These are phyloP conservation scores for Aureobasidium leucospermi DNA, from an alignment of 2,329 filamentous ascomycete genomes.

Conservation along the genomic window DNA sequence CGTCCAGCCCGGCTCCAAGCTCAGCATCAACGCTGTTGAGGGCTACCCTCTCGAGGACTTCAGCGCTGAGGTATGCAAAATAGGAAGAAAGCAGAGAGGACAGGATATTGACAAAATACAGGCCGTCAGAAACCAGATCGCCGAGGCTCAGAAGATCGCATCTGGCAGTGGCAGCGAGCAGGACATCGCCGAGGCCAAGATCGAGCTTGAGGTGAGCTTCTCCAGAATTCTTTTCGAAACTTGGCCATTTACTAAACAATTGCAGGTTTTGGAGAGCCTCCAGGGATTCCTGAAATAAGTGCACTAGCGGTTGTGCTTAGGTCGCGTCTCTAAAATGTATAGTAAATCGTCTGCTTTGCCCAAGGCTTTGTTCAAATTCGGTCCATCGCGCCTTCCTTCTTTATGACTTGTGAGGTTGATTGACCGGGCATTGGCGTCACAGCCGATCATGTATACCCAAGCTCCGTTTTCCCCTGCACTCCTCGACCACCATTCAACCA, in stretches of 20 bases:
- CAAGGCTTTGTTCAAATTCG: background rate
- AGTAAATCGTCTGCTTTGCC: constrained; percentile 21
- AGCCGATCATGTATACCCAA: background rate
- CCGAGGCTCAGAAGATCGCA: constrained; percentile 93
- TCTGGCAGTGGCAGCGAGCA: constrained; percentile 86
- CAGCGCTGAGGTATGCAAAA: constrained; percentile 61
- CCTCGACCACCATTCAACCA: background rate
- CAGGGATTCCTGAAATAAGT: constrained; percentile 73
- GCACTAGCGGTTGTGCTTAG: constrained; percentile 33
- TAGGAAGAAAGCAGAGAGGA: background rate
- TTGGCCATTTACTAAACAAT: constrained; percentile 10
- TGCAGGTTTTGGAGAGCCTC: constrained; percentile 73
- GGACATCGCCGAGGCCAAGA: constrained; percentile 97
- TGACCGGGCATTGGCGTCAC: background rate
- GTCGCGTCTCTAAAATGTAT: constrained; percentile 9
- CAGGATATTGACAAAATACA: constrained; percentile 22
- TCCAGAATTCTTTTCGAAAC: constrained; percentile 21
- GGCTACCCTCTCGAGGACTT: constrained; percentile 93
- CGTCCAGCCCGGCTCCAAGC: constrained; percentile 85
- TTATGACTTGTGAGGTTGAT: background rate
- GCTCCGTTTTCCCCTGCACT: background rate
- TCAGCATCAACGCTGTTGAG: constrained; percentile 99
- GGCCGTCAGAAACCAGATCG: constrained; percentile 80
- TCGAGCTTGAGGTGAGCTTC: constrained; percentile 82
- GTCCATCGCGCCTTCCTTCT: background rate